These are phyloP conservation scores for Saccharum hybrid DNA, from an alignment of 202 grass and related monocot species.

Conservation along the genomic window DNA sequence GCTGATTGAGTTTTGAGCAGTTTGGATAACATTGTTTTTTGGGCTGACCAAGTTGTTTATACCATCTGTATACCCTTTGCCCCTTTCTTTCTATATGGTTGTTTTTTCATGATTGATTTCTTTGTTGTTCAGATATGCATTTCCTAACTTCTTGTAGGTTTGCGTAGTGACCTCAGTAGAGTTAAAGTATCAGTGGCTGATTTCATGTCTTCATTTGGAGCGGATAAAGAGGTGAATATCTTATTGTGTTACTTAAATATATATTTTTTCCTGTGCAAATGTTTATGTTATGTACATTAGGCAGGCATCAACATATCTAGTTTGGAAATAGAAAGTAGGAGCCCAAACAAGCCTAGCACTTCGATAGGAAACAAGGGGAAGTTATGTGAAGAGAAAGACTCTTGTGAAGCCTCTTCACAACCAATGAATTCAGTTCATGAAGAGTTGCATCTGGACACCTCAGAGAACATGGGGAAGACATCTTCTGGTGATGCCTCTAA, in stretches of 20 bases:
- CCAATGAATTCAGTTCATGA: constrained; percentile 40
- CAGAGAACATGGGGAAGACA: constrained; percentile 49
- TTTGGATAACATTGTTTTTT: neutral
- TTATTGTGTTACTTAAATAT: constrained; percentile 38
- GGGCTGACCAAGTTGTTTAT: neutral
- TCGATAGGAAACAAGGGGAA: constrained; percentile 43
- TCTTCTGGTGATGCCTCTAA: constrained; percentile 42
- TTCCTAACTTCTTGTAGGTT: constrained; percentile 47
- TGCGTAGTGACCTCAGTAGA: constrained; percentile 40
- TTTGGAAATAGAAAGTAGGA: constrained; percentile 45
- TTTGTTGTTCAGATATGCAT: constrained; percentile 36
- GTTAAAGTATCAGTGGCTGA: constrained; percentile 54
- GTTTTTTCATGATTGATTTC: constrained; percentile 1
- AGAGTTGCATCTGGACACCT: too few relatives aligned
- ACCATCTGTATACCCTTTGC: neutral
- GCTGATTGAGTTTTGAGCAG: neutral
- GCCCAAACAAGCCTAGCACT: constrained; percentile 37
- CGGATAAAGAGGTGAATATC: constrained; percentile 55
- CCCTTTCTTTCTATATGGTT: neutral
- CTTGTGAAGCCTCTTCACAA: constrained; percentile 40
- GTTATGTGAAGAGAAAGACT: constrained; percentile 48
- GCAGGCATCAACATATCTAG: constrained; percentile 55
- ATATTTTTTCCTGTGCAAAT: constrained; percentile 36
- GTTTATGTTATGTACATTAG: constrained; percentile 65
- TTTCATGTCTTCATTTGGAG: constrained; percentile 50